Base-by-base conservation (phyloP, 2,329 filamentous ascomycete species). In the Calonectria leucothoes region DNA sequence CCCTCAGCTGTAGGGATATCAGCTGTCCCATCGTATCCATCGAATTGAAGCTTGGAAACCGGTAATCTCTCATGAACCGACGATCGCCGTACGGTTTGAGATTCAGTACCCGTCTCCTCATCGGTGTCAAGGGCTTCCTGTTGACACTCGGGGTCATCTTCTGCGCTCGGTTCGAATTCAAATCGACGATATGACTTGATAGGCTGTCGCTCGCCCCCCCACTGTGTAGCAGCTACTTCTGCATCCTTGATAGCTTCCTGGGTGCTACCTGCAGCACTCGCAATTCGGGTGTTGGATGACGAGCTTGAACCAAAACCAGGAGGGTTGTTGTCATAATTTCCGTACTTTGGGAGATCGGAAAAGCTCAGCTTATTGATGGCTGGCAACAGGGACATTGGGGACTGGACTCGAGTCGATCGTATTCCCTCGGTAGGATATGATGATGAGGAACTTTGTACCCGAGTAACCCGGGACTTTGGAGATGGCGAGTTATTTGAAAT, bases 281-380 rank as follows among this genome's bases (percentile, higher is more conserved):
- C 39, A 45, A 45, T 57, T 20, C 73, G 73, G 14, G 65, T 65
- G 11, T 63, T 68, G 27, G 77, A 74, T 8, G 79, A 80, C 2
- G 83, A 82, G 48, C 65, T 78, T 20, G 83, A 83, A 11, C 76
- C 74, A 25, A 84, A 79, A 27, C 80, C 80, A 0, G 82, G 83
- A 6, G 83, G 73, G 4, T 78, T 73, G 67, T 82, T 79, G 29
- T 83, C 82, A 39, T 74, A 75, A 29, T 76, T 77, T 52, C 78
- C 80, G 59, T 82, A 84, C 37, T 78, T 79, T 1, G 77, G 76
- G 39, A 85, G 74, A 31, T 83, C 73, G 15, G 82, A 78, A 15
- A 82, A 64, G 33, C 78, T 82, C 10, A 83, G 70, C 14, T 72
- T 78, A 51, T 82, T 77, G 6, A 69, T 42, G 11, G 69, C 67